These are phyloP conservation scores for Cryphonectria nitschkei DNA, from an alignment of 2,329 filamentous ascomycete genomes.

Conservation along the genomic window DNA sequence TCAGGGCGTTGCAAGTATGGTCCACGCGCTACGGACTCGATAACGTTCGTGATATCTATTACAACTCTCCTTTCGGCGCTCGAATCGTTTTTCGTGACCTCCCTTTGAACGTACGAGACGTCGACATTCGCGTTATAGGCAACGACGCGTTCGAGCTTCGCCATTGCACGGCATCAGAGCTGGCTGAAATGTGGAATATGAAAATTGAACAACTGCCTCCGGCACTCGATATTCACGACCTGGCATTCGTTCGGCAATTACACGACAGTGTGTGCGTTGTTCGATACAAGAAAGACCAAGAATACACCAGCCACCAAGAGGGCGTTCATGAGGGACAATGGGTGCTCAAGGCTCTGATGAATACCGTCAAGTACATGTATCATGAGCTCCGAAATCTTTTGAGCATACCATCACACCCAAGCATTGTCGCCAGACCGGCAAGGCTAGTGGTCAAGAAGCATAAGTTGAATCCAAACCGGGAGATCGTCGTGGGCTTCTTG, in stretches of 20 bases:
- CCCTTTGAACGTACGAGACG: constrained; percentile 49
- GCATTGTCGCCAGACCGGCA: constrained; percentile 55
- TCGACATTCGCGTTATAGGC: constrained; percentile 50
- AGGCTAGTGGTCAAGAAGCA: constrained; percentile 60
- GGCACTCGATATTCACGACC: constrained; percentile 51
- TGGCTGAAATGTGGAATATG: constrained; percentile 50
- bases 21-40: constrained; percentile 40
- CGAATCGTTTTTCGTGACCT: constrained; percentile 58
- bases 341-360: constrained; percentile 63
- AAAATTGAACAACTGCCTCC: constrained; percentile 46
- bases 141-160: constrained; percentile 59
- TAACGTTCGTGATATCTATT: constrained; percentile 44
- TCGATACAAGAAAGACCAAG: constrained; percentile 35
- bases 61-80: constrained; percentile 59
- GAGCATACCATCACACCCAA: constrained; percentile 53
- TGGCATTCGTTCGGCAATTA: constrained; percentile 57
- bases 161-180: constrained; percentile 47
- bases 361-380: constrained; percentile 63
- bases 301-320: background rate
- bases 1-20: constrained; percentile 59
- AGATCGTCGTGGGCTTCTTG: constrained; percentile 61
- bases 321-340: constrained; percentile 39
- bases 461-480: constrained; percentile 58
- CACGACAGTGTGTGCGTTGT: constrained; percentile 65
- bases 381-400: constrained; percentile 63